Conservation (phyloP, 768 basidiomycete genomes). For the Chalciporus chontae region DNA sequence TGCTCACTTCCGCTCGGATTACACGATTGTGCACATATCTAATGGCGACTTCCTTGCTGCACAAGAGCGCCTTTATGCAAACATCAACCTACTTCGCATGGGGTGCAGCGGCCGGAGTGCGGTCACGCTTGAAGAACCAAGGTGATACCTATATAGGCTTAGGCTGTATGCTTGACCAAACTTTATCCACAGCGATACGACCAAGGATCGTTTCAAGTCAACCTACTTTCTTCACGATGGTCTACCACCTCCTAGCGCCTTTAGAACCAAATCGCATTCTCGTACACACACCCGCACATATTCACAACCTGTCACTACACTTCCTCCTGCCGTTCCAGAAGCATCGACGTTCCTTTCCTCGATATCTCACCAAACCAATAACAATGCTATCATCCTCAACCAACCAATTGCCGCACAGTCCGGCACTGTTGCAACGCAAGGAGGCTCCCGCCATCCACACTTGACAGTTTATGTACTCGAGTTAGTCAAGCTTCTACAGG, state of each 20-base stretch:
- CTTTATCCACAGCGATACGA: constrained; percentile 54
- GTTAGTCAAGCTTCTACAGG: constrained; percentile 72
- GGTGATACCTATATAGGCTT: constrained; percentile 35
- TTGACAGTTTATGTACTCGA: constrained; percentile 72
- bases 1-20: constrained; percentile 85
- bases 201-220: constrained; percentile 75
- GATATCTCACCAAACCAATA: constrained; percentile 17
- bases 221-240: constrained; percentile 59
- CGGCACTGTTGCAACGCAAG: constrained; percentile 3
- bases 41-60: constrained; percentile 58
- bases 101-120: constrained; percentile 78
- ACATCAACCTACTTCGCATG: constrained; percentile 82
- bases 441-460: constrained; percentile 28
- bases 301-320: constrained; percentile 25
- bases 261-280: constrained; percentile 29
- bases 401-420: constrained; percentile 17
- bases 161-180: constrained; percentile 7
- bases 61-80: constrained; percentile 69
- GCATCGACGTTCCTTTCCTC: constrained; percentile 22
- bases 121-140: constrained; percentile 73
- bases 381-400: constrained; percentile 9
- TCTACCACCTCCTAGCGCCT: constrained; percentile 17
- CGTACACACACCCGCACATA: constrained; percentile 28
- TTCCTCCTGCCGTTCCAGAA: constrained; percentile 21
- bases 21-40: constrained; percentile 78